phyloP scores from a whole-genome alignment of 768 basidiomycete species.

The Lactifluus subvellereus region DNA sequence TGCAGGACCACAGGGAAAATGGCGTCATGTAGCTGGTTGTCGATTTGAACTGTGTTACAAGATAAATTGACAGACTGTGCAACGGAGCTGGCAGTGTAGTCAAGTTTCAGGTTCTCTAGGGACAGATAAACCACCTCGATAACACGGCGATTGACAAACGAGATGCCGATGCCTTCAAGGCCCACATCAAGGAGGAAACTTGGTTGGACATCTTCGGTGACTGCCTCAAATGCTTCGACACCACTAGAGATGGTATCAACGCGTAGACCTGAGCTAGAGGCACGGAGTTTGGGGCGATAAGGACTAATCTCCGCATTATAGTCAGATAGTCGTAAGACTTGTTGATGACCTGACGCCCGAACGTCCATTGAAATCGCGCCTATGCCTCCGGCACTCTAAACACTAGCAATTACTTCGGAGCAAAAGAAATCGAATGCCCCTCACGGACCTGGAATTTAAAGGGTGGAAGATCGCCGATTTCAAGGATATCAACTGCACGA shows the following conservation, averaged over 20 bases:
- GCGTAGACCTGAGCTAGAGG: constrained; percentile 44
- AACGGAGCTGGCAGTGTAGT: constrained; percentile 72
- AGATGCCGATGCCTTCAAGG: constrained; percentile 87
- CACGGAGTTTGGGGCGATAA: constrained; percentile 70
- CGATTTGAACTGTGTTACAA: constrained; percentile 86
- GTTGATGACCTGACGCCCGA: constrained; percentile 79
- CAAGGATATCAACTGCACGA: constrained; percentile 82
- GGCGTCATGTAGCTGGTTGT: constrained; percentile 97
- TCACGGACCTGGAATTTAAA: constrained; percentile 73
- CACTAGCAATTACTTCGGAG: neutral
- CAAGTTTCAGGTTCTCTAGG: constrained; percentile 70
- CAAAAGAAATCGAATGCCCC: neutral
- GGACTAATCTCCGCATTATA: constrained; percentile 82
- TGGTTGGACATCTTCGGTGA: constrained; percentile 66
- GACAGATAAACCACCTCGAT: constrained; percentile 89
- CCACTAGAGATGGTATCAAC: constrained; percentile 67
- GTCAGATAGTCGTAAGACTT: constrained; percentile 79
- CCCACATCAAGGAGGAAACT: constrained; percentile 64
- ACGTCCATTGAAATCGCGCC: constrained; percentile 83
- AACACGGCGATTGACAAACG: constrained; percentile 80
- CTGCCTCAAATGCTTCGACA: constrained; percentile 77
- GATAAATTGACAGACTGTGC: constrained; percentile 77
- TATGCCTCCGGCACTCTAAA: constrained; percentile 49
- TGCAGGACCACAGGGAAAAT: constrained; percentile 92
- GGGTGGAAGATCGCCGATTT: constrained; percentile 87